phyloP scores from a whole-genome alignment of 2,329 filamentous ascomycete species.

The Drechslerella dactyloides region DNA sequence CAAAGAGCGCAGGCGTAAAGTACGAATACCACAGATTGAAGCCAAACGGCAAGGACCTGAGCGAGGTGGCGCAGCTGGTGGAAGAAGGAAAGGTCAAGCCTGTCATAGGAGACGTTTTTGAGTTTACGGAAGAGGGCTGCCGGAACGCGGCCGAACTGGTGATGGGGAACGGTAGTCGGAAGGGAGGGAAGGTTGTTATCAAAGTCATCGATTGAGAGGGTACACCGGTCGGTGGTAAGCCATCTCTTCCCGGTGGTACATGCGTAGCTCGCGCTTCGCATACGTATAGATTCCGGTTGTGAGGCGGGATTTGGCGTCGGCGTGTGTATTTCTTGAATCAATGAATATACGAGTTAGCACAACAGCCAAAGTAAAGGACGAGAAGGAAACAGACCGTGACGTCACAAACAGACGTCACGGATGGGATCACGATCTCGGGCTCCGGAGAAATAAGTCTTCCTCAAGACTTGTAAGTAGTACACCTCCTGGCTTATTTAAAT shows the following conservation, averaged over 20 bases:
- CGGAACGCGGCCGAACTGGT: conserved; percentile 36
- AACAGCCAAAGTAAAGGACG: too few species aligned
- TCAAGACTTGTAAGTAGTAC: too few species aligned
- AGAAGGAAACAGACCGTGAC: too few species aligned
- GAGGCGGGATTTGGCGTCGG: too few species aligned
- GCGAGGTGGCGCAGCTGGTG: conserved; percentile 18
- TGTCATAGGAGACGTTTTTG: conserved; percentile 33
- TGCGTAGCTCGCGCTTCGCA: not conserved
- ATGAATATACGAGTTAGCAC: too few species aligned
- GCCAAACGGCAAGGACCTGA: conserved; percentile 39
- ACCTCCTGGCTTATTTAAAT: too few species aligned
- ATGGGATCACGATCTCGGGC: too few species aligned
- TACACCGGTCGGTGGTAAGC: not conserved
- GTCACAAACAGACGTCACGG: too few species aligned
- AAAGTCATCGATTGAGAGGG: conserved; percentile 17
- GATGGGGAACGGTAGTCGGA: conserved; percentile 32
- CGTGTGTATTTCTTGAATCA: too few species aligned
- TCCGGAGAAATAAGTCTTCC: too few species aligned
- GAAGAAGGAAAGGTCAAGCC: conserved; percentile 42
- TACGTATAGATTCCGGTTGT: too few species aligned
- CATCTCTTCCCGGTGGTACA: not conserved
- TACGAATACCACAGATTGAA: conserved; percentile 30
- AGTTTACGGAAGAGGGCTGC: conserved; percentile 31
- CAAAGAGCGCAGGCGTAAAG: conserved; percentile 13
- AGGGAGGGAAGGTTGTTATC: conserved; percentile 45